Conservation (phyloP, 2,329 filamentous ascomycete species). For the Fusarium sp. region DNA sequence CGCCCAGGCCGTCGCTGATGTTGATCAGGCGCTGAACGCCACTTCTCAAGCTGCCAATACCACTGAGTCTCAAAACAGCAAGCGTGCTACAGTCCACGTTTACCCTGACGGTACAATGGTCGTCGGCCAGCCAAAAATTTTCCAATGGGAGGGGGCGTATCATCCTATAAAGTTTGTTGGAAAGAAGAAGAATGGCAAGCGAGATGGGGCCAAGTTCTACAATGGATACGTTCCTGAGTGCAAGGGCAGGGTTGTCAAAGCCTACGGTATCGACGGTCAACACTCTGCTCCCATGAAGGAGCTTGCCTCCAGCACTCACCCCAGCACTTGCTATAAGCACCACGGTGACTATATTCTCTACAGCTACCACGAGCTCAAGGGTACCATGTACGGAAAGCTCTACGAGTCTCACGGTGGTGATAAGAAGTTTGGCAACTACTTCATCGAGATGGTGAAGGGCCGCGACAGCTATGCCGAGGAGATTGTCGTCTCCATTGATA, state of each 20-base stretch:
- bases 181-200: neutral
- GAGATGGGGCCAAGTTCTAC: slow-evolving; percentile 34
- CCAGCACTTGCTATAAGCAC: slow-evolving; percentile 34
- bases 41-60: neutral
- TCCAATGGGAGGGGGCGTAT: no score
- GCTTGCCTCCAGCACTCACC: slow-evolving; percentile 21
- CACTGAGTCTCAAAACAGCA: slow-evolving; percentile 7
- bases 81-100: slow-evolving; percentile 1
- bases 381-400: slow-evolving; percentile 22
- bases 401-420: neutral
- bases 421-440: slow-evolving; percentile 27
- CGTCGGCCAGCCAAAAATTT: neutral
- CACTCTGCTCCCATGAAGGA: slow-evolving; percentile 17
- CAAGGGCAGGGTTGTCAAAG: slow-evolving; percentile 21
- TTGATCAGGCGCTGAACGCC: neutral
- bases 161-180: no score
- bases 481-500: slow-evolving; percentile 29
- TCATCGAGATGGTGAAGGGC: slow-evolving; percentile 32
- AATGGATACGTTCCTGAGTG: slow-evolving; percentile 31
- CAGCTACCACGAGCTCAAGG: slow-evolving; percentile 30
- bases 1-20: neutral
- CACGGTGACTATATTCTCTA: slow-evolving; percentile 32
- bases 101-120: no score
- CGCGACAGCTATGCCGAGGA: slow-evolving; percentile 5
- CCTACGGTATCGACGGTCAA: slow-evolving; percentile 18